These are phyloP conservation scores for Mycena sp. DNA, from an alignment of 1,284 basidiomycete species.

Conservation along the genomic window DNA sequence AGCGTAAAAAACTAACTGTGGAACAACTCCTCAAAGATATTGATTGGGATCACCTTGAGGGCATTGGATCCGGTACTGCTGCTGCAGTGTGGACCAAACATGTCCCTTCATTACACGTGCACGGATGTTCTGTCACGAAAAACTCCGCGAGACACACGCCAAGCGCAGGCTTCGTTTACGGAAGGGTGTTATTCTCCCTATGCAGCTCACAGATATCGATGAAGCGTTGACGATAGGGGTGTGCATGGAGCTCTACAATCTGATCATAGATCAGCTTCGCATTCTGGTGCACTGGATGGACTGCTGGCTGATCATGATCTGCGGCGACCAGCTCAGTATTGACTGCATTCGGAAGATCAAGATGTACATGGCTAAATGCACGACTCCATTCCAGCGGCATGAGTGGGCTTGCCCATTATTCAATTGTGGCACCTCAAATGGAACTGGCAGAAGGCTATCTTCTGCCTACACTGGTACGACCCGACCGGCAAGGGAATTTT, in stretches of 20 bases:
- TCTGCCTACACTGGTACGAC: slow-evolving; percentile 12
- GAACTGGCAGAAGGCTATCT: slow-evolving; percentile 22
- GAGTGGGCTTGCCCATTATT: slow-evolving; percentile 13
- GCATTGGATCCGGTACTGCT: slow-evolving; percentile 1
- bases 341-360: slow-evolving; percentile 30
- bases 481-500: slow-evolving; percentile 15
- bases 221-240: slow-evolving; percentile 11
- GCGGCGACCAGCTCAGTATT: slow-evolving; percentile 29
- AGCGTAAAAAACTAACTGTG: background rate
- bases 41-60: slow-evolving; percentile 18
- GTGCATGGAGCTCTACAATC: slow-evolving; percentile 7
- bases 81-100: slow-evolving; percentile 14
- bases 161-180: slow-evolving; percentile 19
- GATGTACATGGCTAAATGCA: slow-evolving; percentile 19
- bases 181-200: slow-evolving; percentile 9
- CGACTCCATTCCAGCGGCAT: slow-evolving; percentile 15
- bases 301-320: slow-evolving; percentile 17
- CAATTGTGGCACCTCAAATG: slow-evolving; percentile 21
- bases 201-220: slow-evolving; percentile 13
- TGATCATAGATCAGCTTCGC: slow-evolving; percentile 12
- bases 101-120: background rate
- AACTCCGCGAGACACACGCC: background rate
- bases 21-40: slow-evolving; percentile 11
- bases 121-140: background rate
- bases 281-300: background rate